These are phyloP conservation scores for Cadophora gregata DNA, from an alignment of 2,329 filamentous ascomycete species.

Conservation along the genomic window DNA sequence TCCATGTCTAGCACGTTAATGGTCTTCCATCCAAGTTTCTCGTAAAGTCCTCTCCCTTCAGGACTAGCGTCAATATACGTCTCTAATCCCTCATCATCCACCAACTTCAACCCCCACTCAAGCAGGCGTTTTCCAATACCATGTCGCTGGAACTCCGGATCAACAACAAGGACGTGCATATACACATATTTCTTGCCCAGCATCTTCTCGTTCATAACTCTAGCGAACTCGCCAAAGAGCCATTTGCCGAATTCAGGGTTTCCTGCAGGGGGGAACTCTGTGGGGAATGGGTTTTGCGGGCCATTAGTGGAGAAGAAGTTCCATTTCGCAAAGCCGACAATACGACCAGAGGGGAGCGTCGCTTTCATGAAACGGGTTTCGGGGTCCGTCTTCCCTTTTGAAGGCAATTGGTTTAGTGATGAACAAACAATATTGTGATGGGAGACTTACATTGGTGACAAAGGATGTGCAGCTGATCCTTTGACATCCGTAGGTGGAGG, in stretches of 20 bases:
- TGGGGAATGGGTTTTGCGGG: constrained; percentile 9
- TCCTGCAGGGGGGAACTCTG: not conserved
- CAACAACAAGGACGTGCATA: constrained; percentile 24
- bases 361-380: constrained; percentile 21
- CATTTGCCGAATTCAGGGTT: constrained; percentile 16
- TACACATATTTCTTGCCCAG: constrained; percentile 26
- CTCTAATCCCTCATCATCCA: constrained; percentile 27
- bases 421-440: not conserved
- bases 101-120: constrained; percentile 24
- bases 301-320: constrained; percentile 19
- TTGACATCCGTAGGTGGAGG: not conserved
- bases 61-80: constrained; percentile 28
- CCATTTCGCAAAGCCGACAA: constrained; percentile 25
- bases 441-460: not conserved
- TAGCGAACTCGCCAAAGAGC: constrained; percentile 15
- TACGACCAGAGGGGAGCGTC: constrained; percentile 13
- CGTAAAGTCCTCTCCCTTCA: constrained; percentile 27
- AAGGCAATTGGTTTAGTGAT: not conserved
- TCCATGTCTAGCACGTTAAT: constrained; percentile 23
- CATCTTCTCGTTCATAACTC: constrained; percentile 23
- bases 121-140: constrained; percentile 28
- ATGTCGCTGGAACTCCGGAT: constrained; percentile 27
- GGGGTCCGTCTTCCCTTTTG: constrained; percentile 1
- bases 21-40: constrained; percentile 29
- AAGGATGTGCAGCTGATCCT: not conserved